Conservation (phyloP, 78 protist species). For the Dictyostelium capitatum region DNA sequence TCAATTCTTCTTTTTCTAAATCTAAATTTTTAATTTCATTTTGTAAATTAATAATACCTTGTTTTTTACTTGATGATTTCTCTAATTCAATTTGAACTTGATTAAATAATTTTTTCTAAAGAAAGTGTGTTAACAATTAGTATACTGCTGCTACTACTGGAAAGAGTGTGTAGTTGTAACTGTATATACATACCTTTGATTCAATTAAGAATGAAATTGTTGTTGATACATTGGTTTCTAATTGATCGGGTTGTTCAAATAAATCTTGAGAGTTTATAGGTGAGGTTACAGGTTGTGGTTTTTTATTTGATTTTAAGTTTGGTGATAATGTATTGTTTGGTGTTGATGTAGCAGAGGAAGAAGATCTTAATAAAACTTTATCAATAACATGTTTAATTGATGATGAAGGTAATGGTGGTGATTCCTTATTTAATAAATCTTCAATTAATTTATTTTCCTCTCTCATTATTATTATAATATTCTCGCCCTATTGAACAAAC, state of each 20-base stretch:
- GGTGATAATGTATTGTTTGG: neutral
- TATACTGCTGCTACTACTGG: no score
- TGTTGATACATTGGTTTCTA: slow-evolving; percentile 28
- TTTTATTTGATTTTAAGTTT: neutral
- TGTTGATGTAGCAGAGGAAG: neutral
- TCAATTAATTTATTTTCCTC: neutral
- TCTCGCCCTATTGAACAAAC: no score
- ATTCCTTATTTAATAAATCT: neutral
- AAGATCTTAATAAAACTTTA: neutral
- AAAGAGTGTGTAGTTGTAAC: neutral
- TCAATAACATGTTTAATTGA: slow-evolving; percentile 8
- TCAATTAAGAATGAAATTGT: slow-evolving; percentile 40
- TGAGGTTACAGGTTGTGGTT: neutral
- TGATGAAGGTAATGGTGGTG: neutral
- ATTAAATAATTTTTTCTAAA: slow-evolving; percentile 45
- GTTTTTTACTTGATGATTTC: slow-evolving; percentile 28
- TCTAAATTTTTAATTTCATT: slow-evolving; percentile 23
- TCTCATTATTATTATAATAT: neutral
- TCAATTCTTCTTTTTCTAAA: neutral
- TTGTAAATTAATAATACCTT: slow-evolving; percentile 20
- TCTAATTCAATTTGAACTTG: slow-evolving; percentile 50
- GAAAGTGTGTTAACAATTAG: no score
- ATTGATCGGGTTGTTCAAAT: slow-evolving; percentile 32
- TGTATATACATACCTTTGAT: slow-evolving; percentile 24
- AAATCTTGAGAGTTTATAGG: slow-evolving; percentile 21